These are phyloP conservation scores for Spathaspora sp. DNA, from an alignment of 1,139 yeast species.

Conservation along the genomic window DNA sequence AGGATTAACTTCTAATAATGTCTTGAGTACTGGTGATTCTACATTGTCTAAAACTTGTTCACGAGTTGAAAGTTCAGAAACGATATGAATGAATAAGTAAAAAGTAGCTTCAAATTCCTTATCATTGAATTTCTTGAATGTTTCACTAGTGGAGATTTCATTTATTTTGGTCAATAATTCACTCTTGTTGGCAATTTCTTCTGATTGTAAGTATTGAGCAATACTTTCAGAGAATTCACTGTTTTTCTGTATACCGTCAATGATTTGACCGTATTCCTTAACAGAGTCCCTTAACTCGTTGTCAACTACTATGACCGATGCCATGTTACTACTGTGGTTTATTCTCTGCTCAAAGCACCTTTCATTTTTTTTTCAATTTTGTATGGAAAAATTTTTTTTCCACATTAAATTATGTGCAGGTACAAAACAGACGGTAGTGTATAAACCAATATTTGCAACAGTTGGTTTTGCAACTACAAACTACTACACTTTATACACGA, in stretches of 20 bases:
- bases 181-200: conserved; percentile 28
- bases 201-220: conserved; percentile 21
- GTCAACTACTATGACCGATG: conserved; percentile 49
- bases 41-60: conserved; percentile 27
- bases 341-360: background rate
- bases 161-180: conserved; percentile 30
- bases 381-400: background rate
- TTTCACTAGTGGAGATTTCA: conserved; percentile 24
- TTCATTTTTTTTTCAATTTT: background rate
- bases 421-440: background rate
- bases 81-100: conserved; percentile 41
- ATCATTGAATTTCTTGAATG: conserved; percentile 38
- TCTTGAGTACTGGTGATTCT: conserved; percentile 29
- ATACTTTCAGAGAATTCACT: conserved; percentile 30
- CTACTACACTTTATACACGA: background rate
- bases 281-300: conserved; percentile 45
- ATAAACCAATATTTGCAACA: background rate
- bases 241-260: conserved; percentile 34
- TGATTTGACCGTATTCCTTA: conserved; percentile 39
- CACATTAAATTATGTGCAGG: background rate
- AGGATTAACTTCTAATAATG: conserved; percentile 37
- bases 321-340: conserved; percentile 22
- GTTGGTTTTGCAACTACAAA: background rate
- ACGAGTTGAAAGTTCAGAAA: conserved; percentile 27
- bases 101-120: conserved; percentile 48